Evolutionary conservation across 2,329 filamentous ascomycete genomes (phyloP).

Genomic region (Paradendryphiella salina): DNA sequence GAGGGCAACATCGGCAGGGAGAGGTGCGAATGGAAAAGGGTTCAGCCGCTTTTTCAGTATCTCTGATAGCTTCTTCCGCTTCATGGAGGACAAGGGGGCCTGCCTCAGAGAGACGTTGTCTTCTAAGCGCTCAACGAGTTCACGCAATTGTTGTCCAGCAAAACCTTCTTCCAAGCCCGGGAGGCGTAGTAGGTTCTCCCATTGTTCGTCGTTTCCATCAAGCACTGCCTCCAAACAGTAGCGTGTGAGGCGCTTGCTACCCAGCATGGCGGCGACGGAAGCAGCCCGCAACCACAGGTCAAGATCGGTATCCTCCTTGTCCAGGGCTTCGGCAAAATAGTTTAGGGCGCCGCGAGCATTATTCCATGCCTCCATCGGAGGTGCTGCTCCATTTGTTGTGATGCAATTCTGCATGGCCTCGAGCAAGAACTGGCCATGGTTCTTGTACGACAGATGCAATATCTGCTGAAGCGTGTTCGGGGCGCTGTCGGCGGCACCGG

Average conservation of each 20-base stretch:
- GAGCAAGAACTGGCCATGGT: conserved; percentile 88
- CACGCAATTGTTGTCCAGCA: conserved; percentile 43
- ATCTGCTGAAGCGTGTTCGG: conserved; percentile 85
- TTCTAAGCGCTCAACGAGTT: conserved; percentile 55
- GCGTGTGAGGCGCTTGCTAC: conserved; percentile 61
- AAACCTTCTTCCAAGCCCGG: conserved; percentile 53
- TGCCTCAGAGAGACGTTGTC: conserved; percentile 61
- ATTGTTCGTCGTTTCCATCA: conserved; percentile 62
- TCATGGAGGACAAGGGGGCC: conserved; percentile 54
- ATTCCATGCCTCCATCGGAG: conserved; percentile 37
- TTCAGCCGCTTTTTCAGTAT: conserved; percentile 59
- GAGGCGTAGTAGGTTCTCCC: conserved; percentile 58
- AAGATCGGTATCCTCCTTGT: conserved; percentile 66
- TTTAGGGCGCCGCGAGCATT: conserved; percentile 47
- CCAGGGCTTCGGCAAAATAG: conserved; percentile 64
- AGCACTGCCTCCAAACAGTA: conserved; percentile 67
- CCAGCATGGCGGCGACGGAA: conserved; percentile 60
- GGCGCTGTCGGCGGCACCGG: conserved; percentile 69
- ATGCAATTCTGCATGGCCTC: conserved; percentile 66
- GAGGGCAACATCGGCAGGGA: conserved; percentile 43
- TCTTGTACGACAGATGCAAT: conserved; percentile 92
- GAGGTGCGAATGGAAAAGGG: conserved; percentile 52
- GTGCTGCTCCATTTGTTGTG: conserved; percentile 38
- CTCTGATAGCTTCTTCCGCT: conserved; percentile 55
- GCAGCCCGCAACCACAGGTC: conserved; percentile 66